Evolutionary conservation across 1,284 basidiomycete species (phyloP).

Genomic region (Nidula niveotomentosa): DNA sequence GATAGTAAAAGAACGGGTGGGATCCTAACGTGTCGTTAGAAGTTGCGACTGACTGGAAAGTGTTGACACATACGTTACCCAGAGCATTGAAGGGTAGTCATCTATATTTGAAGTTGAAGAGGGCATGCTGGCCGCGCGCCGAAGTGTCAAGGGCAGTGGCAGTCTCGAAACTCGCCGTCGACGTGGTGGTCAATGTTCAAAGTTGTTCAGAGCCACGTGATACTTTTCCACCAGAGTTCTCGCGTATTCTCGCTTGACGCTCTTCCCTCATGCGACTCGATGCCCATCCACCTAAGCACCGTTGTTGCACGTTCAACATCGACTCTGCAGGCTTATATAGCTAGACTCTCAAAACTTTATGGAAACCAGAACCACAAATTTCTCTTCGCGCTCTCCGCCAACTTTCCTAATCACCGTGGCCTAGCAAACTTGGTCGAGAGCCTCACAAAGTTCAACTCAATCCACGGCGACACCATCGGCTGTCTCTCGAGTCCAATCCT

Average conservation of each 20-base stretch:
- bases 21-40: slow-evolving; percentile 26
- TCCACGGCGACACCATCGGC: slow-evolving; percentile 44
- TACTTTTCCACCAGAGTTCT: not conserved
- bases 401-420: slow-evolving; percentile 30
- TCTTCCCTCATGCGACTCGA: not conserved
- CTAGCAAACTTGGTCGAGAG: slow-evolving; percentile 44
- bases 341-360: slow-evolving; percentile 28
- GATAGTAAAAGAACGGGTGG: slow-evolving; percentile 41
- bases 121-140: not conserved
- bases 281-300: slow-evolving; percentile 31
- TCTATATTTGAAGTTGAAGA: slow-evolving; percentile 8
- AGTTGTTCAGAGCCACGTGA: not conserved
- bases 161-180: not conserved
- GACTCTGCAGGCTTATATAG: slow-evolving; percentile 33
- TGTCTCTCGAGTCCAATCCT: slow-evolving; percentile 52
- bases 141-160: slow-evolving; percentile 3
- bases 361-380: slow-evolving; percentile 31
- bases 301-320: slow-evolving; percentile 36
- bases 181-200: not conserved
- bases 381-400: slow-evolving; percentile 53
- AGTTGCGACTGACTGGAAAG: not conserved
- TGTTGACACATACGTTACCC: slow-evolving; percentile 32
- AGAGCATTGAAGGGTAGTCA: slow-evolving; percentile 37
- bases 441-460: slow-evolving; percentile 33
- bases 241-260: slow-evolving; percentile 1